Conservation (phyloP, 2,329 filamentous ascomycete genomes). For the Elsinoe australis region DNA sequence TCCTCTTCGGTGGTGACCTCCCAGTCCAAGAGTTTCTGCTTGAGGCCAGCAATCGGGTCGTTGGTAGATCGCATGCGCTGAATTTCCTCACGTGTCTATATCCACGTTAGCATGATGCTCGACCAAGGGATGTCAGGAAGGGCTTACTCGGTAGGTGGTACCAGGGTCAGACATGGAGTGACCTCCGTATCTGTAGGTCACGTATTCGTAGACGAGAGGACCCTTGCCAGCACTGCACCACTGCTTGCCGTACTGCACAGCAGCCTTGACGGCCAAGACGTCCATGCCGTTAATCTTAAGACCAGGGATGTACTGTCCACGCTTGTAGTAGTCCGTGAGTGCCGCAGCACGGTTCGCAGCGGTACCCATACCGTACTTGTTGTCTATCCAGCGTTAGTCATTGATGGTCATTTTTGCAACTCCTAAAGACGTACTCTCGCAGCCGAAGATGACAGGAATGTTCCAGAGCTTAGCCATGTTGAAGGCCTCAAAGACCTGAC, state of each 20-base stretch:
- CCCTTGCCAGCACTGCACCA: slow-evolving; percentile 77
- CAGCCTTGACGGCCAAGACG: slow-evolving; percentile 93
- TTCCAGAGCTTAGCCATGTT: slow-evolving; percentile 99
- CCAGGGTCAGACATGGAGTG: slow-evolving; percentile 99
- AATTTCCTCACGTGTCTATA: slow-evolving; percentile 86
- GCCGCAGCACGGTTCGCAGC: slow-evolving; percentile 89
- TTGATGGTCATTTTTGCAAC: no score
- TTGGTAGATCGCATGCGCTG: slow-evolving; percentile 99
- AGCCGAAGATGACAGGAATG: slow-evolving; percentile 88
- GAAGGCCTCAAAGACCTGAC: slow-evolving; percentile 98
- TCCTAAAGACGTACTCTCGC: slow-evolving; percentile 69
- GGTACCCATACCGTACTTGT: slow-evolving; percentile 99
- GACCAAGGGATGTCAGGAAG: neutral
- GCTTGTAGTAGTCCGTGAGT: slow-evolving; percentile 99
- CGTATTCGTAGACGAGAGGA: slow-evolving; percentile 94
- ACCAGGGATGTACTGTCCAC: slow-evolving; percentile 98
- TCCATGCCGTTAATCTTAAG: slow-evolving; percentile 99
- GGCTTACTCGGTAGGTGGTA: slow-evolving; percentile 76
- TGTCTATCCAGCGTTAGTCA: slow-evolving; percentile 55
- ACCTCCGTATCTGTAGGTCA: slow-evolving; percentile 97
- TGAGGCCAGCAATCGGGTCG: slow-evolving; percentile 94
- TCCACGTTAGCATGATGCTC: neutral
- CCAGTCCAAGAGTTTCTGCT: slow-evolving; percentile 98
- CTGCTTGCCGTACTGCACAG: slow-evolving; percentile 87
- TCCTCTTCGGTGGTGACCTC: slow-evolving; percentile 84